phyloP scores from a whole-genome alignment of 805 yeast genomes.

The Dipodascus albidus region DNA sequence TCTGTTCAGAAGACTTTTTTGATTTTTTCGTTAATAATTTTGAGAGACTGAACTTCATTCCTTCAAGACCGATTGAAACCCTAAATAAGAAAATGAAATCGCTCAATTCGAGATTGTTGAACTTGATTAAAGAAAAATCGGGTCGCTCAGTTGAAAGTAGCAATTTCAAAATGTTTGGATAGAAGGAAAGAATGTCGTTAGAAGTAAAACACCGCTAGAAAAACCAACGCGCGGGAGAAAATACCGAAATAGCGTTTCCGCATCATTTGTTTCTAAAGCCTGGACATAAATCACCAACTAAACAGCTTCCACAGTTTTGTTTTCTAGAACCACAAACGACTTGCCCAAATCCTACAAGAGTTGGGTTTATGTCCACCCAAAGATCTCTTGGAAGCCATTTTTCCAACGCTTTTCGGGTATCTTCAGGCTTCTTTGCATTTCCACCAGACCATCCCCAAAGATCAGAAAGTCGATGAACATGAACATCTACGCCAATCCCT shows the following conservation, averaged over 20 bases:
- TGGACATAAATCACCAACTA: slow-evolving; percentile 45
- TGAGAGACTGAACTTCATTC: neutral
- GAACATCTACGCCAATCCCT: slow-evolving; percentile 95
- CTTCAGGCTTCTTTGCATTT: slow-evolving; percentile 53
- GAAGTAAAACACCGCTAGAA: neutral
- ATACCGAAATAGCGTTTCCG: neutral
- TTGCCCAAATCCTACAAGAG: slow-evolving; percentile 90
- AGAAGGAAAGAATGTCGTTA: neutral
- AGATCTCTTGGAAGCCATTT: slow-evolving; percentile 59
- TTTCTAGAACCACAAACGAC: slow-evolving; percentile 68
- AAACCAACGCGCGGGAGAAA: neutral
- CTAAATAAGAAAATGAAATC: neutral
- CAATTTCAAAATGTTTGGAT: neutral
- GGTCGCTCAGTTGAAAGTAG: too few relatives aligned
- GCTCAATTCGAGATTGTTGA: too few relatives aligned
- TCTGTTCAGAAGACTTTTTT: neutral
- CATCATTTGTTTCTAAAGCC: slow-evolving; percentile 10
- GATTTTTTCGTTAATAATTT: neutral
- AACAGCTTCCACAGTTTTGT: slow-evolving; percentile 57
- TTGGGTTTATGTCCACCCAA: slow-evolving; percentile 81
- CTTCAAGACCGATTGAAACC: neutral
- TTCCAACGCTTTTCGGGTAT: slow-evolving; percentile 56
- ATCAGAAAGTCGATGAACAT: slow-evolving; percentile 67
- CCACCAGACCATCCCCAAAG: slow-evolving; percentile 68
- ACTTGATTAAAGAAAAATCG: too few relatives aligned